Base-by-base conservation (phyloP, 306 rosid genomes). In the Alnus glutinosa region DNA sequence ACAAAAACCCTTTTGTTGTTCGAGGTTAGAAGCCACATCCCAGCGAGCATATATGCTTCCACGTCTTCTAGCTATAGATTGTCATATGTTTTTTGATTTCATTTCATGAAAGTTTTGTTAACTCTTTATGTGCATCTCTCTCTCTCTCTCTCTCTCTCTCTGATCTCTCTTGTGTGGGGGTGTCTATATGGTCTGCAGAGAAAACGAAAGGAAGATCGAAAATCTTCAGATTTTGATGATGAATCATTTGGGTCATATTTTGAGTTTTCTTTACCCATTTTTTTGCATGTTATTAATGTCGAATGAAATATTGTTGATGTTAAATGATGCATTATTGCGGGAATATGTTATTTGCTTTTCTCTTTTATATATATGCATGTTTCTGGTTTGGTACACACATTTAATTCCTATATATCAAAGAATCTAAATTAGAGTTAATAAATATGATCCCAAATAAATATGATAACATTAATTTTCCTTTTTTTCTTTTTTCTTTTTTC, bases 261-360 rank as follows among this genome's bases (percentile, higher is more conserved):
- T 67, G 70, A n/a, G 74, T 54, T 76, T 54, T 32, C 66, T 15
- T 50, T 46, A 15, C 67, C 70, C 28, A 0, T 59, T 80, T 74
- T 62, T 78, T 39, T 77, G 58, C 49, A 32, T 30, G 50, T 66
- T 61, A 72, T 55, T 73, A 28, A 55, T 7, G 52, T 49, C 14
- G 3, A 49, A 49, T 49, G 52, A 12, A 49, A 9, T 49, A 12
- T 14, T 54, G 46, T 78, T 61, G 52, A 54, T 78, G 47, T 54
- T 71, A 70, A 36, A 13, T 42, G 13, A 73, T 55, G 36, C 73
- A 80, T 84, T 79, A 76, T 83, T 83, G 67, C 2, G 55, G 80
- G 6, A 42, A 42, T 42, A 42, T 42, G 46, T 42, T 42, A 42
- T 42, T 42, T 42, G 46, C 46, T 42, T 39, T 3, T 39, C 44